A percentile compares a stretch with the other conserved stretches of the same genome.
Evolutionary conservation across 1,139 yeast species (phyloP).

Genomic region (Trichomonascaceae sp.): DNA sequence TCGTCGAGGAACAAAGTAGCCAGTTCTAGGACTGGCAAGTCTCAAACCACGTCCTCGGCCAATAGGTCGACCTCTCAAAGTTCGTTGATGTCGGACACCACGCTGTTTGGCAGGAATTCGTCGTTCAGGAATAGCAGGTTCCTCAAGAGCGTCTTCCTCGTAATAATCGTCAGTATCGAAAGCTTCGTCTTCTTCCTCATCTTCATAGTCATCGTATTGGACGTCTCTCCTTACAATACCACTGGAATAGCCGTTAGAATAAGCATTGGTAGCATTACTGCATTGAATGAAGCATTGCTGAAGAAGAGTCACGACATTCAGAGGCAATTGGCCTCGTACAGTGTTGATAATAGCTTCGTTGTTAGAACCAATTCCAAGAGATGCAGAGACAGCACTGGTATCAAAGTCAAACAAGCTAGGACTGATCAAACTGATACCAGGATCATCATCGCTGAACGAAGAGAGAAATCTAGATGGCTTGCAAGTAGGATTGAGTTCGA

Average conservation of each 20-base stretch:
- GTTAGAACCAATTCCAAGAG: conserved; percentile 15
- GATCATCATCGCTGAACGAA: conserved; percentile 21
- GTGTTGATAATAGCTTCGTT: conserved; percentile 12
- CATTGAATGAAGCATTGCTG: conserved; percentile 15
- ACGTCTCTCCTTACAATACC: conserved; percentile 1
- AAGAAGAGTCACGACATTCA: conserved; percentile 11
- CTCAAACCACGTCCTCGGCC: not conserved
- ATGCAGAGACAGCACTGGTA: conserved; percentile 12
- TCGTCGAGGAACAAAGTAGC: not conserved
- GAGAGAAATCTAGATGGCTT: conserved; percentile 15
- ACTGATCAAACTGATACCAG: conserved; percentile 19
- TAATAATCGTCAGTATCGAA: not conserved
- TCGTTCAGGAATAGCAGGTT: conserved; percentile 1
- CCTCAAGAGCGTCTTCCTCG: not conserved
- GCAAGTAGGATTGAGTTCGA: conserved; percentile 22
- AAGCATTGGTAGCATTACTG: not conserved
- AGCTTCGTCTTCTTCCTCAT: conserved; percentile 3
- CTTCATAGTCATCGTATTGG: conserved; percentile 9
- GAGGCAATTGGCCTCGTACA: conserved; percentile 14
- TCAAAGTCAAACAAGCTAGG: conserved; percentile 17
- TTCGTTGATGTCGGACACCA: not conserved
- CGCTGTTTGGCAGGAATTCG: not conserved
- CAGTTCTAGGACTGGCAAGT: not conserved
- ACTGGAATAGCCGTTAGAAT: not conserved
- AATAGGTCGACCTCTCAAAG: conserved; percentile 3